Percentiles rank a stretch among this genome's conserved stretches.
Evolutionary conservation across 176 grass and related monocot genomes (phyloP).

Genomic region (Oryza rufipogon): DNA sequence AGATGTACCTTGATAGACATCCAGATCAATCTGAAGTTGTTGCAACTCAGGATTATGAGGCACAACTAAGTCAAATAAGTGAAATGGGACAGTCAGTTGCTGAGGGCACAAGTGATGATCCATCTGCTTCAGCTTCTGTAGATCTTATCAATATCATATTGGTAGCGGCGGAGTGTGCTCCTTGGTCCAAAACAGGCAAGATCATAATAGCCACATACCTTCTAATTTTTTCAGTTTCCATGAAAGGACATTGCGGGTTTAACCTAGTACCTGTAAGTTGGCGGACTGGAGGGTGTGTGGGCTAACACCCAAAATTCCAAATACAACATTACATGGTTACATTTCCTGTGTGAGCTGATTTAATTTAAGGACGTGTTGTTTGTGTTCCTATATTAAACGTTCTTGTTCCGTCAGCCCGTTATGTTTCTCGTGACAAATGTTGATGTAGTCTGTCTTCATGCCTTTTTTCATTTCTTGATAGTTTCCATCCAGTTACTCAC

Average conservation of each 20-base stretch:
- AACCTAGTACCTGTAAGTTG: constrained; percentile 27
- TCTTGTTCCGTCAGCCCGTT: background rate
- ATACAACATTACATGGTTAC: constrained; percentile 9
- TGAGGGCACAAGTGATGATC: constrained; percentile 49
- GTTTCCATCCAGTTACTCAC: background rate
- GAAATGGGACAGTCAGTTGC: constrained; percentile 39
- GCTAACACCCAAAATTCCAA: background rate
- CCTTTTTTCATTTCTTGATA: background rate
- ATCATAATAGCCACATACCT: constrained; percentile 25
- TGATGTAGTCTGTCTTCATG: background rate
- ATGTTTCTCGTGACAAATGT: constrained; percentile 3
- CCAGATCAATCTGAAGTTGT: constrained; percentile 41
- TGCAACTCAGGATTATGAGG: constrained; percentile 16
- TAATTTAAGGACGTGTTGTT: background rate
- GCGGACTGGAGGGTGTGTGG: background rate
- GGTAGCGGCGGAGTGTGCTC: constrained; percentile 86
- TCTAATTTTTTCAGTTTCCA: constrained; percentile 1
- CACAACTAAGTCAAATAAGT: constrained; percentile 37
- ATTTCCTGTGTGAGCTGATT: background rate
- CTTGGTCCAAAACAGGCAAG: constrained; percentile 99
- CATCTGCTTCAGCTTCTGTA: constrained; percentile 45
- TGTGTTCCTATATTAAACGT: constrained; percentile 7
- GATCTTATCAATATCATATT: constrained; percentile 86
- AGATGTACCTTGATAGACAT: constrained; percentile 41
- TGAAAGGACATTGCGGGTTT: constrained; percentile 8